A percentile compares a stretch with the other conserved stretches of the same genome.
Conservation (phyloP, 1,284 basidiomycete species). For the Heliocybe sulcata region DNA sequence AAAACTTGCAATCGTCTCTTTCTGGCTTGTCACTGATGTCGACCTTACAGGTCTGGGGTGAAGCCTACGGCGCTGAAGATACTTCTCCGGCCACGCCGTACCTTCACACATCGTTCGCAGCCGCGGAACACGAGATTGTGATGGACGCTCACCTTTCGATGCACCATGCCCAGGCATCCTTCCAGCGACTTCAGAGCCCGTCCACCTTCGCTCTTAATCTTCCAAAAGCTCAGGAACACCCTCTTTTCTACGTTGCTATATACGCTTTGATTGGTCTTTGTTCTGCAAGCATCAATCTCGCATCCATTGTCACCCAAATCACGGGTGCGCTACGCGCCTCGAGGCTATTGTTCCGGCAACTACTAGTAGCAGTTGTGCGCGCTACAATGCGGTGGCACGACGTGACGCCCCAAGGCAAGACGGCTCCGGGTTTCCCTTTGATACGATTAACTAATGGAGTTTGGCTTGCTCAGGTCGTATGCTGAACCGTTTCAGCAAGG, state of each 20-base stretch:
- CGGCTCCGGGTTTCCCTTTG: background rate
- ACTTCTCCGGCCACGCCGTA: conserved; percentile 11
- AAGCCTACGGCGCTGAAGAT: conserved; percentile 37
- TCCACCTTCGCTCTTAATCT: conserved; percentile 13
- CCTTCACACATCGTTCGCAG: conserved; percentile 21
- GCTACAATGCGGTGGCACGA: conserved; percentile 54
- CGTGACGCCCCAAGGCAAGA: conserved; percentile 36
- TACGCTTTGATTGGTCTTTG: conserved; percentile 50
- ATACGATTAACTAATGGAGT: background rate
- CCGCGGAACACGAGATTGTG: conserved; percentile 23
- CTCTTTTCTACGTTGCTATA: conserved; percentile 57
- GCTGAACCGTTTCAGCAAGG: conserved; percentile 63
- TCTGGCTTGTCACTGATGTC: background rate
- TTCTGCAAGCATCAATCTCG: conserved; percentile 36
- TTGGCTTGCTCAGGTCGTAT: conserved; percentile 35
- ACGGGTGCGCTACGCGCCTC: conserved; percentile 58
- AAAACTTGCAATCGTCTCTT: conserved; percentile 11
- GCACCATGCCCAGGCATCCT: conserved; percentile 21
- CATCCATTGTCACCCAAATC: conserved; percentile 45
- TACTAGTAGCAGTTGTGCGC: conserved; percentile 52
- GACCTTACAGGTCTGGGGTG: conserved; percentile 43
- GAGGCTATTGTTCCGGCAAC: conserved; percentile 45
- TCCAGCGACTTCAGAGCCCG: conserved; percentile 14
- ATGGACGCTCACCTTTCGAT: conserved; percentile 33
- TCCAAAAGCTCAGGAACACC: conserved; percentile 43